Conservation (phyloP, 179 eudicot genomes). For the Heliamphora pulchella region DNA sequence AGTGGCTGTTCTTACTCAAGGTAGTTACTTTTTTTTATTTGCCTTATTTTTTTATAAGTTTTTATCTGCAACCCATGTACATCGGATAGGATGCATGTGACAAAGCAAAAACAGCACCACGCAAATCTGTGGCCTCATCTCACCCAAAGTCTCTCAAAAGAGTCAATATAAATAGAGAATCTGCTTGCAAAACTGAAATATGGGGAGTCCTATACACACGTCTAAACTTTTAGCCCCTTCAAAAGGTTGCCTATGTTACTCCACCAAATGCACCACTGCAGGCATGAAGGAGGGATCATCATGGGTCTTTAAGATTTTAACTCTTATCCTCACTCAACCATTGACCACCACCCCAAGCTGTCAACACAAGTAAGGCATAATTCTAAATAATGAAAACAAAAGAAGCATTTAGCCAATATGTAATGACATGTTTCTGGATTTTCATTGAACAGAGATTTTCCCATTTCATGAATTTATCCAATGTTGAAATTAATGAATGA, state of each 20-base stretch:
- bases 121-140: background rate
- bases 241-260: background rate
- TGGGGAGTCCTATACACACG: background rate
- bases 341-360: background rate
- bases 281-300: background rate
- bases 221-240: background rate
- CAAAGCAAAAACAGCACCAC: background rate
- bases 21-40: conserved; percentile 25
- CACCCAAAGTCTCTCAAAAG: background rate
- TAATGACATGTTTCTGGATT: background rate
- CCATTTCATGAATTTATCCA: background rate
- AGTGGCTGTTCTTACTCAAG: conserved; percentile 97
- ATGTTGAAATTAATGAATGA: no score
- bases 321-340: background rate
- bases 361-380: background rate
- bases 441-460: background rate
- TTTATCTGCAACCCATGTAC: background rate
- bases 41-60: background rate
- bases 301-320: background rate
- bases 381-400: background rate
- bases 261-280: background rate
- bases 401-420: background rate
- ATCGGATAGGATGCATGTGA: background rate
- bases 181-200: no score
- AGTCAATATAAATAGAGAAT: background rate